Conservation (phyloP, 768 basidiomycete species). For the Pisolithus orientalis region DNA sequence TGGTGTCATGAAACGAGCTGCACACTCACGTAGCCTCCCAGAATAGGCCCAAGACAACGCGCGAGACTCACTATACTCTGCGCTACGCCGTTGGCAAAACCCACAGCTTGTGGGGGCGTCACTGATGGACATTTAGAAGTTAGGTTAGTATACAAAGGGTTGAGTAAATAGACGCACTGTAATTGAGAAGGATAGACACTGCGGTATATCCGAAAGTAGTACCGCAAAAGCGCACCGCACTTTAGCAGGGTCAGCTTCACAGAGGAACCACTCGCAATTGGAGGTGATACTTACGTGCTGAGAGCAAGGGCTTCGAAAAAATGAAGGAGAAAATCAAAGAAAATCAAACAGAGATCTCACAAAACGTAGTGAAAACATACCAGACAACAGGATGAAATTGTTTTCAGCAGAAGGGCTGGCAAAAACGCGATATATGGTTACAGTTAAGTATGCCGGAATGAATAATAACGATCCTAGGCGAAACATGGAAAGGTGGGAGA, state of each 20-base stretch:
- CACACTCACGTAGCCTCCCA: slow-evolving; percentile 66
- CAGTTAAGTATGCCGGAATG: slow-evolving; percentile 83
- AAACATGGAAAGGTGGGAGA: slow-evolving; percentile 86
- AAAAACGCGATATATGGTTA: slow-evolving; percentile 66
- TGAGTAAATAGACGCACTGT: slow-evolving; percentile 44
- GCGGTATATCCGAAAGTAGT: slow-evolving; percentile 88
- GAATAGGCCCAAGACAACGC: slow-evolving; percentile 81
- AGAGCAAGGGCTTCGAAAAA: slow-evolving; percentile 51
- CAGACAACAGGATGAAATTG: slow-evolving; percentile 75
- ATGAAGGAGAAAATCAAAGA: neutral
- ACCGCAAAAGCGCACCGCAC: slow-evolving; percentile 84
- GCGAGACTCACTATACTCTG: slow-evolving; percentile 94
- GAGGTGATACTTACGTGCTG: slow-evolving; percentile 61
- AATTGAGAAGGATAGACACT: slow-evolving; percentile 81
- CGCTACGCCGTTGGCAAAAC: slow-evolving; percentile 91
- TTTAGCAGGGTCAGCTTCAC: slow-evolving; percentile 22
- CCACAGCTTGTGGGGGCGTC: slow-evolving; percentile 85
- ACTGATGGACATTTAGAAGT: slow-evolving; percentile 38
- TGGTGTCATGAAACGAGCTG: neutral
- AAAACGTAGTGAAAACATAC: slow-evolving; percentile 34
- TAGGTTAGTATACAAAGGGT: neutral
- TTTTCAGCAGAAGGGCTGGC: slow-evolving; percentile 66
- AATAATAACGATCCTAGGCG: slow-evolving; percentile 80
- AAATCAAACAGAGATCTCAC: slow-evolving; percentile 5
- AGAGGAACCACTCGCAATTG: neutral